phyloP scores from a whole-genome alignment of 345 rosid genomes.

The Citrus cavaleriei region DNA sequence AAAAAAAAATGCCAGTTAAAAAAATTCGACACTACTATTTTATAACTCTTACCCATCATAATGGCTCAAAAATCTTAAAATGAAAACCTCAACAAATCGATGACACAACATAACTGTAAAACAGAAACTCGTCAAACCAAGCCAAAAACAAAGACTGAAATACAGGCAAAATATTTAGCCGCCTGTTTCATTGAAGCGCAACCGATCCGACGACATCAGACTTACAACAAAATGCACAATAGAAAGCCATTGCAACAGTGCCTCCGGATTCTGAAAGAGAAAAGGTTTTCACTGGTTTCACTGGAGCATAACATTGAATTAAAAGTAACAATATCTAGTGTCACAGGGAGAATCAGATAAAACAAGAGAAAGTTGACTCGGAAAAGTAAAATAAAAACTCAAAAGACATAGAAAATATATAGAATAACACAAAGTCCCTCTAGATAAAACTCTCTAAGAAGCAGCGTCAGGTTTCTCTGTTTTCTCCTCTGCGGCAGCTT shows the following conservation, averaged over 20 bases:
- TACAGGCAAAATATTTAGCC: neutral
- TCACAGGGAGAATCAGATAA: neutral
- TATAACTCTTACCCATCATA: no score
- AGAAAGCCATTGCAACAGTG: neutral
- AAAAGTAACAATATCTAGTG: conserved; percentile 1
- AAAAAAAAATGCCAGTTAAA: neutral
- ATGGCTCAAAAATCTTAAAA: no score
- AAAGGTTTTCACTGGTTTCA: neutral
- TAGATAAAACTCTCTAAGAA: conserved; percentile 17
- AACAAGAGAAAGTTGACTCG: neutral
- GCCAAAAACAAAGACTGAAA: neutral
- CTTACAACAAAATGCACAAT: neutral
- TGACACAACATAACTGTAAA: no score
- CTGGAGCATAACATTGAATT: conserved; percentile 5
- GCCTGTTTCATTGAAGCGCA: neutral
- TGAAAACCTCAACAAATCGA: no score
- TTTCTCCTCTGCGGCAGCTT: conserved; percentile 82
- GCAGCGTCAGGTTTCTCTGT: conserved; percentile 23
- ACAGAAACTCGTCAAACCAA: neutral
- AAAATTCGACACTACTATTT: neutral
- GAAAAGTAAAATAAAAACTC: neutral
- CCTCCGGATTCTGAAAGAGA: neutral
- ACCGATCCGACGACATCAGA: neutral
- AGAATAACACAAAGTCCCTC: conserved; percentile 7
- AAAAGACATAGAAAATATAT: conserved; percentile 14